Conservation (phyloP, 352 stramenopile genomes). For the Blastocystis sp. region DNA sequence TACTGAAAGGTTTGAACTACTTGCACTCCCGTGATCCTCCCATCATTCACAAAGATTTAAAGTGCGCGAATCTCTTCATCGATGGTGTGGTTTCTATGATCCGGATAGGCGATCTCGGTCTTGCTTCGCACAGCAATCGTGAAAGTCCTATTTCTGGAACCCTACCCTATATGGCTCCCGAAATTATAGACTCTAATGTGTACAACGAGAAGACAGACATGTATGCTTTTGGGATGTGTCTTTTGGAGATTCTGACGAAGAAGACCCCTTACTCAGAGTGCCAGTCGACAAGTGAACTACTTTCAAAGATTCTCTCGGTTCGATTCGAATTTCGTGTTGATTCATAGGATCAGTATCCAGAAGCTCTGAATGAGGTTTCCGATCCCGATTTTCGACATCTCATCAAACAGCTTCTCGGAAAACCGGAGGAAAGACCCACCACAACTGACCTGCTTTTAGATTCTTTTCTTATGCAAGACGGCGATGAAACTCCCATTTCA, state of each 20-base stretch:
- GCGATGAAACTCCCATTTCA: neutral
- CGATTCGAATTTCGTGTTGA: neutral
- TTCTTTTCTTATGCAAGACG: neutral
- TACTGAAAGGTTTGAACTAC: constrained; percentile 77
- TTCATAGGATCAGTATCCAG: neutral
- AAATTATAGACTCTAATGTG: constrained; percentile 83
- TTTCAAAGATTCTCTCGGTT: constrained; percentile 75
- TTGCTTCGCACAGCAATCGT: constrained; percentile 63
- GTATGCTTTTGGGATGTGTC: constrained; percentile 98
- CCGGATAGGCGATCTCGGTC: constrained; percentile 76
- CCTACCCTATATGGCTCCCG: constrained; percentile 96
- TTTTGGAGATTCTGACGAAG: constrained; percentile 97
- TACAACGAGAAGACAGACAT: constrained; percentile 75
- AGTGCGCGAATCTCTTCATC: constrained; percentile 84
- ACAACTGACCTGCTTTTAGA: neutral
- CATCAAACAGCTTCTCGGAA: neutral
- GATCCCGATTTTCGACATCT: neutral
- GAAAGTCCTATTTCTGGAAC: constrained; percentile 71
- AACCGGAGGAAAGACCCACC: neutral
- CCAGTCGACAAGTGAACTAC: constrained; percentile 78
- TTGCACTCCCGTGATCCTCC: constrained; percentile 76
- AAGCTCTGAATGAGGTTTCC: neutral
- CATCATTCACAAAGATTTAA: constrained; percentile 80
- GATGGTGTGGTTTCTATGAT: constrained; percentile 79
- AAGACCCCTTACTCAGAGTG: constrained; percentile 87